Base-by-base conservation (phyloP, 148 eudicot genomes). In the Rhododendron molle region DNA sequence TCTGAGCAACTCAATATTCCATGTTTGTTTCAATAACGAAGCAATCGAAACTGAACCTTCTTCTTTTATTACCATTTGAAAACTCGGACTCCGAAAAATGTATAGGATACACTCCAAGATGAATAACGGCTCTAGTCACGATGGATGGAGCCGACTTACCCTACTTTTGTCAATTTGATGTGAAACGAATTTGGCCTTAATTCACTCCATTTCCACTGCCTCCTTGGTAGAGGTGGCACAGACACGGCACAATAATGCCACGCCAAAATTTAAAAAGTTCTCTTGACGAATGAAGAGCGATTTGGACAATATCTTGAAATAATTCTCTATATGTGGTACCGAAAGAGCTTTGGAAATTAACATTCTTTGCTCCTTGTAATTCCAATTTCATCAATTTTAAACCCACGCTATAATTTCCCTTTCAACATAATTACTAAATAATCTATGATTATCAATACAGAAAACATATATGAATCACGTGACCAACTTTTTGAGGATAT, bases 1-100 rank as follows among this genome's bases (percentile, higher is more conserved):
- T 81, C 18, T 58, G 83, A 81, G 83, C 83, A 80, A 80, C 38
- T 80, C 60, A 80, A 50, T 80, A 80, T 44, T 30, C 6, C 62
- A 80, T 80, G 82, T 80, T 80, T 47, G 62, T 80, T 50, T 62
- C 21, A 54, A 50, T 30, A 26, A 46, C 81, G 26, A 78, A 80
- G 60, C 81, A n/a, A 47, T 36, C 81, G 54, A 40, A 78, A 40
- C 30, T 44, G 46, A 0, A 78, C 15, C 36, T 26, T 34, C 1
- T 69, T 28, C 6, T 69, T 69, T 44, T 79, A 26, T 79, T 28
- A 44, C 44, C 4, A 26, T 43, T 44, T n/a, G 21, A 26, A 44
- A 46, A 47, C 18, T 79, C 38, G 28, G 81, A 47, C 50, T 47
- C 81, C 6, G 38, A 26, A 44, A 62, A 44, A 62, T 44, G 81